These are phyloP conservation scores for Cymbidium sinense DNA, from an alignment of 106 monocot genomes.

Conservation along the genomic window DNA sequence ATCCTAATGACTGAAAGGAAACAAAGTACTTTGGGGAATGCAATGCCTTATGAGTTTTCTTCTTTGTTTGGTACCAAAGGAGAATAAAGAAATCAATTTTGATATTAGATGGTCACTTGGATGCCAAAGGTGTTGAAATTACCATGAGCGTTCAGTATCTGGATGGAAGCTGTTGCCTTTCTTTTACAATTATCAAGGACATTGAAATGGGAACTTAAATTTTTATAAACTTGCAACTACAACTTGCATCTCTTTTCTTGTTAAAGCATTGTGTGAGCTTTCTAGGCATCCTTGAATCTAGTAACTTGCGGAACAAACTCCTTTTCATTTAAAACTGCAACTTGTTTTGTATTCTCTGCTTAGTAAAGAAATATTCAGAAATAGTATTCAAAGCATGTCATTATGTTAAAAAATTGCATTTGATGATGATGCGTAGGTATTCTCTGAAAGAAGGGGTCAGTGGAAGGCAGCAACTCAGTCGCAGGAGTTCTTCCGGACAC, in stretches of 20 bases:
- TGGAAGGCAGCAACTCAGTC: slow-evolving; percentile 93
- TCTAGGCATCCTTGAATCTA: not conserved
- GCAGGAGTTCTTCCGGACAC: slow-evolving; percentile 81
- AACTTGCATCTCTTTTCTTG: not conserved
- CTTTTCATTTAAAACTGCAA: not conserved
- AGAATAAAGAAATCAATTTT: not conserved
- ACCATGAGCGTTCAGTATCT: not conserved
- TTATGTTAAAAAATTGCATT: not conserved
- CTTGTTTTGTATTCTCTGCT: not conserved
- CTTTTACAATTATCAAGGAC: not conserved
- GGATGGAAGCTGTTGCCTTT: not conserved
- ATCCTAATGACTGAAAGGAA: not conserved
- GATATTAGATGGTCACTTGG: not conserved
- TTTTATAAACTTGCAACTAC: not conserved
- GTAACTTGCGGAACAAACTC: not conserved
- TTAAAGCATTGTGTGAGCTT: not conserved
- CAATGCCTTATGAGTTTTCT: not conserved
- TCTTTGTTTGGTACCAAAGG: not conserved
- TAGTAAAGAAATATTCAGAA: not conserved
- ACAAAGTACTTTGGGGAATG: not conserved
- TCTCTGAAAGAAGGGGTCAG: slow-evolving; percentile 91
- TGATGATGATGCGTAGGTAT: slow-evolving; percentile 48
- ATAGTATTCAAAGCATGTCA: not conserved
- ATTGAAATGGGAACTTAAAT: not conserved
- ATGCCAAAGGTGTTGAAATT: slow-evolving; percentile 4